Percentiles rank a stretch among this genome's conserved stretches.
Evolutionary conservation across 768 basidiomycete genomes (phyloP).

Genomic region (Hypsizygus marmoreus): DNA sequence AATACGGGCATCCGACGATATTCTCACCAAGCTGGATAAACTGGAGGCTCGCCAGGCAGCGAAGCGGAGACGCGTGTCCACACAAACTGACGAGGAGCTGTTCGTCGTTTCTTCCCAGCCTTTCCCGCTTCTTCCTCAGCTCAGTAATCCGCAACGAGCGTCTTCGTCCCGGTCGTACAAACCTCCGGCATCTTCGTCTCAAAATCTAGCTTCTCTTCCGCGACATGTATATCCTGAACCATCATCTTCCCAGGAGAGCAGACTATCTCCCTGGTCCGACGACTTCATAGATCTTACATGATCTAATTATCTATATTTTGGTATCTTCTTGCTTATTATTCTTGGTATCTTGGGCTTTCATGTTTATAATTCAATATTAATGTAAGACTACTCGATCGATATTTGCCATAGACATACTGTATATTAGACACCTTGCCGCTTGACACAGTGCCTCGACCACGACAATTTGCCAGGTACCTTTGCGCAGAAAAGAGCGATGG

Average conservation of each 20-base stretch:
- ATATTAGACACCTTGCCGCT: too few relatives aligned
- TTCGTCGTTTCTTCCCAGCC: not conserved
- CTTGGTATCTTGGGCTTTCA: not conserved
- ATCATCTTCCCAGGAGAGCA: conserved; percentile 14
- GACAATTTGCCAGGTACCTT: too few relatives aligned
- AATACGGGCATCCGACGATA: not conserved
- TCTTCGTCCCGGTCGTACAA: not conserved
- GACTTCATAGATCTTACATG: conserved; percentile 11
- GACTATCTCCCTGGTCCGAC: conserved; percentile 7
- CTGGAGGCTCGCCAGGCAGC: not conserved
- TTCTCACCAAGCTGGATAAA: conserved; percentile 5
- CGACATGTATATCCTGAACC: conserved; percentile 1
- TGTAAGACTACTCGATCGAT: too few relatives aligned
- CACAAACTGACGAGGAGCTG: not conserved
- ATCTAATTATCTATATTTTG: conserved; percentile 2
- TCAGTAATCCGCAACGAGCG: not conserved
- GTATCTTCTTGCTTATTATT: conserved; percentile 3
- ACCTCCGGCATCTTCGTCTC: not conserved
- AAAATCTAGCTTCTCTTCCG: not conserved
- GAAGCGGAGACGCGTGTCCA: conserved; percentile 2
- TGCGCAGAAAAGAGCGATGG: not conserved
- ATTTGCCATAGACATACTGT: too few relatives aligned
- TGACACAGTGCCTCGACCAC: too few relatives aligned
- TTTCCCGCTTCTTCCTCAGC: conserved; percentile 4
- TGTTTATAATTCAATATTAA: too few relatives aligned